Percentiles rank a stretch among this genome's conserved stretches.
These are phyloP conservation scores for Lachnellula hyalina DNA, from an alignment of 2,329 filamentous ascomycete genomes.

Conservation along the genomic window DNA sequence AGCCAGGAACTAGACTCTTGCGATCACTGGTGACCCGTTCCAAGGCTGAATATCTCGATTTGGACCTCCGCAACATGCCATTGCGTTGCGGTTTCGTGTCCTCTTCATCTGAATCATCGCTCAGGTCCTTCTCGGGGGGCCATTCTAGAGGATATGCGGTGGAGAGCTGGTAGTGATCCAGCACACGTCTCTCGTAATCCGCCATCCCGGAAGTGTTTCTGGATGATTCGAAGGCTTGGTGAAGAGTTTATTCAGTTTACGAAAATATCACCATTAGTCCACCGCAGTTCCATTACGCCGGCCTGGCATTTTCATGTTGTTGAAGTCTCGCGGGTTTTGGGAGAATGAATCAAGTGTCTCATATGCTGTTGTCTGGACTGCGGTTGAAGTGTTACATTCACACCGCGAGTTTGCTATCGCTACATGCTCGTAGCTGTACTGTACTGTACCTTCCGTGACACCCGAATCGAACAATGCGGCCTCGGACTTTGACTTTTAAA, in stretches of 20 bases:
- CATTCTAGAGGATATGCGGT: slow-evolving; percentile 76
- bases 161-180: slow-evolving; percentile 85
- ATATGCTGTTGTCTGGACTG: not conserved
- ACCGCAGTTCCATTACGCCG: not conserved
- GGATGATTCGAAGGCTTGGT: not conserved
- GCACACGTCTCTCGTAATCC: slow-evolving; percentile 69
- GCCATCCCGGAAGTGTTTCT: slow-evolving; percentile 41
- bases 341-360: too few relatives aligned
- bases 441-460: too few relatives aligned
- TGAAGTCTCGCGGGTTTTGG: not conserved
- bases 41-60: slow-evolving; percentile 79
- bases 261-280: not conserved
- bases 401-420: too few relatives aligned
- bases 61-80: slow-evolving; percentile 52
- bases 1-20: slow-evolving; percentile 58
- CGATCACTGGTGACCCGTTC: slow-evolving; percentile 68
- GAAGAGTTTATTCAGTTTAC: not conserved
- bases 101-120: slow-evolving; percentile 60
- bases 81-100: slow-evolving; percentile 34
- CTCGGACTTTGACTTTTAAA: too few relatives aligned
- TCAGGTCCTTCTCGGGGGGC: slow-evolving; percentile 75
- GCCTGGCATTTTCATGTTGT: not conserved
- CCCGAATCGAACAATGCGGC: too few relatives aligned
- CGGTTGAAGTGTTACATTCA: not conserved
- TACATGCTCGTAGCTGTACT: too few relatives aligned